Conservation (phyloP, 2,329 filamentous ascomycete species). For the Phialophora verrucosa region DNA sequence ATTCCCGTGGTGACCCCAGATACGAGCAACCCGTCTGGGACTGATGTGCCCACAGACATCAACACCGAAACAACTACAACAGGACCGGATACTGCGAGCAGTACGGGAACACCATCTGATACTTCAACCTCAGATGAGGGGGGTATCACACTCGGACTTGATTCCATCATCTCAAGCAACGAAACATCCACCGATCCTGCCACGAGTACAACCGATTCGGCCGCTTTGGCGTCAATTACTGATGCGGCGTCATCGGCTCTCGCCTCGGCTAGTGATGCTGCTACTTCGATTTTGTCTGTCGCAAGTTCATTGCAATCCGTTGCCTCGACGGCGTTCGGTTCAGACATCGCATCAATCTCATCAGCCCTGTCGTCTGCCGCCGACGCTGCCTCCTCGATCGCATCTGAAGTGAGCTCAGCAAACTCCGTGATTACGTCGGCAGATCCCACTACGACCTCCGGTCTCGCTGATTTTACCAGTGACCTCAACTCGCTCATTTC, state of each 20-base stretch:
- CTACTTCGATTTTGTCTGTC: slow-evolving; percentile 31
- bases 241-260: slow-evolving; percentile 24
- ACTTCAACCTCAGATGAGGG: slow-evolving; percentile 7
- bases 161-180: slow-evolving; percentile 24
- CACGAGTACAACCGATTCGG: slow-evolving; percentile 33
- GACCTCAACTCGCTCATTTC: slow-evolving; percentile 16
- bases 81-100: slow-evolving; percentile 19
- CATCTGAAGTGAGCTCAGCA: slow-evolving; percentile 30
- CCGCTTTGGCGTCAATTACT: slow-evolving; percentile 14
- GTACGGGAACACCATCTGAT: slow-evolving; percentile 16
- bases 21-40: slow-evolving; percentile 10
- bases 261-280: slow-evolving; percentile 30
- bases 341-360: slow-evolving; percentile 31
- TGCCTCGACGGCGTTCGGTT: slow-evolving; percentile 25
- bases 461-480: slow-evolving; percentile 18
- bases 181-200: slow-evolving; percentile 33
- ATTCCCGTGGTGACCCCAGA: background rate
- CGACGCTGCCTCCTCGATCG: slow-evolving; percentile 30
- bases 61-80: slow-evolving; percentile 24
- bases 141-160: slow-evolving; percentile 30
- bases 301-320: slow-evolving; percentile 34
- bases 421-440: slow-evolving; percentile 27
- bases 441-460: slow-evolving; percentile 19
- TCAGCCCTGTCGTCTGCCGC: slow-evolving; percentile 34
- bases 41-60: slow-evolving; percentile 10